These are phyloP conservation scores for Fusarium aywerte DNA, from an alignment of 2,329 filamentous ascomycete genomes.

Conservation along the genomic window DNA sequence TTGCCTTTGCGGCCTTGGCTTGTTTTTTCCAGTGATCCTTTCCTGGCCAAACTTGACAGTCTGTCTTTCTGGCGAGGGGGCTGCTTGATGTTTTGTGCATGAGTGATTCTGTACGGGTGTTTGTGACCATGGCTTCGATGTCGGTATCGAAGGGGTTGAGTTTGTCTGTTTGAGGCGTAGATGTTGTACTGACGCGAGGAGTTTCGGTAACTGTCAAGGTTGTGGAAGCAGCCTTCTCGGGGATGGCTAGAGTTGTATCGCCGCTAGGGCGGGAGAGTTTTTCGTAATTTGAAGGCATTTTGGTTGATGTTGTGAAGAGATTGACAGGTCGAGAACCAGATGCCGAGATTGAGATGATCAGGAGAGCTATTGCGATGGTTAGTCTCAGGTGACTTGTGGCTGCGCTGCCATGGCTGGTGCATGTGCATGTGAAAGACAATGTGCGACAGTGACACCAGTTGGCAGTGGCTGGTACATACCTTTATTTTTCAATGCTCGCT, in stretches of 20 bases:
- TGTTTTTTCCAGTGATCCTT: constrained; percentile 69
- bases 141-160: constrained; percentile 68
- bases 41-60: constrained; percentile 69
- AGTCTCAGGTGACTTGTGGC: constrained; percentile 34
- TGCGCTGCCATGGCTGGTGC: constrained; percentile 16
- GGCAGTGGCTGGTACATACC: constrained; percentile 32
- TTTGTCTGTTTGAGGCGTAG: constrained; percentile 57
- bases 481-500: constrained; percentile 14
- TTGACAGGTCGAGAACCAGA: background rate
- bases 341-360: background rate
- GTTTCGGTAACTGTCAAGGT: constrained; percentile 41
- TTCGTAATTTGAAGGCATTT: constrained; percentile 46
- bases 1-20: constrained; percentile 66
- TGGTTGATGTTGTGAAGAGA: background rate
- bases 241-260: constrained; percentile 41
- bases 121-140: constrained; percentile 63
- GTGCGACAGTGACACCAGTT: constrained; percentile 31
- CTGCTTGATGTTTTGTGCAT: constrained; percentile 48
- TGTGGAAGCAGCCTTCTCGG: constrained; percentile 48
- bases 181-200: constrained; percentile 52
- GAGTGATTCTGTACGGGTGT: constrained; percentile 42
- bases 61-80: constrained; percentile 52
- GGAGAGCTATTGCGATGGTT: constrained; percentile 23
- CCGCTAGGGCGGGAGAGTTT: constrained; percentile 43
- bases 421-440: constrained; percentile 2